A percentile compares a stretch with the other conserved stretches of the same genome.
Conservation (phyloP, 768 basidiomycete genomes). For the Suillus clintonianus region DNA sequence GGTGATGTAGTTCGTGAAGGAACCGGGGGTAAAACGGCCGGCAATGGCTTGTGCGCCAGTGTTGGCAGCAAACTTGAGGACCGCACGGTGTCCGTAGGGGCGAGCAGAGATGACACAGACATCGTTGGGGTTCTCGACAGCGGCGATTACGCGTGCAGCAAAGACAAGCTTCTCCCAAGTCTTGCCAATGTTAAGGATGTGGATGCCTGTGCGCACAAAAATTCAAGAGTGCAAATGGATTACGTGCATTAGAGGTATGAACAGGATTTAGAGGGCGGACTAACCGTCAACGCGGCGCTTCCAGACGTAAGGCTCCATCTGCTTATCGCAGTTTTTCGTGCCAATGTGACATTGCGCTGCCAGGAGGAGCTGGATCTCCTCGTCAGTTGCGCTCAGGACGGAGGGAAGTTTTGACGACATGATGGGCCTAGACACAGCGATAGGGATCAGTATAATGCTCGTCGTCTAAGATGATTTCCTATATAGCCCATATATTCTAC, state of each 20-base stretch:
- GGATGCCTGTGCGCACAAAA: constrained; percentile 64
- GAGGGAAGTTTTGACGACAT: constrained; percentile 93
- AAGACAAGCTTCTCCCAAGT: constrained; percentile 99
- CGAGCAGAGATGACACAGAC: constrained; percentile 98
- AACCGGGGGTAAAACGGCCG: constrained; percentile 98
- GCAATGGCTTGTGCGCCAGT: constrained; percentile 99
- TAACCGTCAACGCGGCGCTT: constrained; percentile 93
- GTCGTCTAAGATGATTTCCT: constrained; percentile 24
- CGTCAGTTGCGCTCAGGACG: constrained; percentile 90
- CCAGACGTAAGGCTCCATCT: constrained; percentile 98
- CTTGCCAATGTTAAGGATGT: constrained; percentile 98
- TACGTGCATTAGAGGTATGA: constrained; percentile 14
- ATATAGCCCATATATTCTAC: constrained; percentile 29
- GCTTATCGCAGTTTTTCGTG: constrained; percentile 99
- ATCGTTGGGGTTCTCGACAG: constrained; percentile 97
- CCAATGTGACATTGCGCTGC: constrained; percentile 97
- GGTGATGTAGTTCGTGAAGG: constrained; percentile 99
- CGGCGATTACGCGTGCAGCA: constrained; percentile 96
- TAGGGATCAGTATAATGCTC: not conserved
- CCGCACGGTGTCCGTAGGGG: constrained; percentile 98
- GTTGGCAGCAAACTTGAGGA: constrained; percentile 97
- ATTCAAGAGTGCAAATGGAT: constrained; percentile 2
- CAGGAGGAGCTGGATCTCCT: constrained; percentile 94
- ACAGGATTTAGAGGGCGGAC: constrained; percentile 27
- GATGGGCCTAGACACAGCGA: constrained; percentile 21